Evolutionary conservation across 345 rosid species (phyloP).

Genomic region (Turritis glabra): DNA sequence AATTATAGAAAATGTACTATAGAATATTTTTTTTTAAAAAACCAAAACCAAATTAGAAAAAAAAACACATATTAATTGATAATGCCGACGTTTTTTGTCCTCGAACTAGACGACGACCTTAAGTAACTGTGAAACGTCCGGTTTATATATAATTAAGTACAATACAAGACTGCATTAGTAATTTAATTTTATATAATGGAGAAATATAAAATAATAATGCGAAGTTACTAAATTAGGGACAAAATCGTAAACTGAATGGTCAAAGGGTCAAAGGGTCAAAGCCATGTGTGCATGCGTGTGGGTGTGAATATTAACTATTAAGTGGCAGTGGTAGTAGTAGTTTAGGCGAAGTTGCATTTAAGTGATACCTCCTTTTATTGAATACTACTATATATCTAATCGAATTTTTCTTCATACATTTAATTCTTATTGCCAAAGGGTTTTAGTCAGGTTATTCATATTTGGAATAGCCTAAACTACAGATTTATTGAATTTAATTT

Average conservation of each 20-base stretch:
- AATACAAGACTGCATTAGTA: background rate
- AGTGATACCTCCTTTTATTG: background rate
- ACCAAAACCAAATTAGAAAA: background rate
- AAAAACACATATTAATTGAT: background rate
- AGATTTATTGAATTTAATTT: background rate
- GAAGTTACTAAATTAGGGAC: background rate
- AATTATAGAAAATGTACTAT: background rate
- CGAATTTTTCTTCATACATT: background rate
- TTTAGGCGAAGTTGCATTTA: constrained; percentile 26
- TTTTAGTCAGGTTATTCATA: background rate
- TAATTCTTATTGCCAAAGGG: background rate
- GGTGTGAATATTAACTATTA: background rate
- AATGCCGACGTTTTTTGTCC: background rate
- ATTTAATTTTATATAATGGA: background rate
- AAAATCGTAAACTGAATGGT: constrained; percentile 26
- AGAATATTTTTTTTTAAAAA: too few relatives aligned
- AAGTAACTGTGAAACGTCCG: constrained; percentile 4
- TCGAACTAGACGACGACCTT: background rate
- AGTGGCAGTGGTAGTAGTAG: constrained; percentile 5
- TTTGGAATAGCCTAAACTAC: background rate
- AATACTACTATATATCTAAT: too few relatives aligned
- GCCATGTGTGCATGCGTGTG: constrained; percentile 34
- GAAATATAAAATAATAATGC: background rate
- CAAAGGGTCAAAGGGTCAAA: constrained; percentile 43
- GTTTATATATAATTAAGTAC: too few relatives aligned